A percentile compares a stretch with the other conserved stretches of the same genome.
Evolutionary conservation across 2,329 filamentous ascomycete species (phyloP).

Genomic region (Fusarium pseudograminearum): DNA sequence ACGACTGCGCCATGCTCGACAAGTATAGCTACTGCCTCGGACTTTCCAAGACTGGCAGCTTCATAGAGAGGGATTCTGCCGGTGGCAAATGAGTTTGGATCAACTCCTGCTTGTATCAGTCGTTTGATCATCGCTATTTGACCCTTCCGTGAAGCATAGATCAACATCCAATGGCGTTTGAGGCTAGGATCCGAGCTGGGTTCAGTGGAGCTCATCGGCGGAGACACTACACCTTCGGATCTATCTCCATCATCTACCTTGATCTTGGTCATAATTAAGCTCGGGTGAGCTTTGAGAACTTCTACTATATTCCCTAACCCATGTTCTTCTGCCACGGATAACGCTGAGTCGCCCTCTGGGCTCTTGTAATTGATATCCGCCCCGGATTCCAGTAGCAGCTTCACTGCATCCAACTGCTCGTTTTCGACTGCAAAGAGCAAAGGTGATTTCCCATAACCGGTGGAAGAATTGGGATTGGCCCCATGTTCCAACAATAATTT

Average conservation of each 20-base stretch:
- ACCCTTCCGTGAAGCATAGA: neutral
- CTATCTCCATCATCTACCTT: neutral
- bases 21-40: neutral
- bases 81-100: neutral
- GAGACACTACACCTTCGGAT: neutral
- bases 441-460: neutral
- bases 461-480: neutral
- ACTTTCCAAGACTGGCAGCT: neutral
- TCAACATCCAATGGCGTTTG: neutral
- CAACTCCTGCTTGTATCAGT: neutral
- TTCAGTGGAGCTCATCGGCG: neutral
- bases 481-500: neutral
- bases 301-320: neutral
- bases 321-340: neutral
- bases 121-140: neutral
- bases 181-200: too few species aligned
- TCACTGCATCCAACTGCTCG: neutral
- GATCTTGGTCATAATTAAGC: neutral
- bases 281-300: neutral
- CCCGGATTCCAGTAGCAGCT: neutral
- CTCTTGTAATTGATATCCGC: neutral
- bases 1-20: neutral
- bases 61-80: neutral
- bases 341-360: neutral
- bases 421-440: neutral